Evolutionary conservation across 176 grass and related monocot genomes (phyloP).

Genomic region (sorghum (Sorghum bicolor)): DNA sequence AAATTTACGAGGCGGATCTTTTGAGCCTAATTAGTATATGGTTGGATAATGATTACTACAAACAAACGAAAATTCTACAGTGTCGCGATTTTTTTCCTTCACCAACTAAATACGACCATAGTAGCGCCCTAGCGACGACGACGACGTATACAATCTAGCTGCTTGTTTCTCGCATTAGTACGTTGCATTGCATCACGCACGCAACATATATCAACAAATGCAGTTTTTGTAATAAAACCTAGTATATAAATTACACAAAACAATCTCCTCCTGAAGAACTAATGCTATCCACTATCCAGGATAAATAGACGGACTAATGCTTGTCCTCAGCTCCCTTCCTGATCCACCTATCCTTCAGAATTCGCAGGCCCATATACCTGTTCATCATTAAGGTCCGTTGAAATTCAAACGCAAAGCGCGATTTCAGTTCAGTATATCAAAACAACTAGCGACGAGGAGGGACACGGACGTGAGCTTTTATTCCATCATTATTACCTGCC

Average conservation of each 20-base stretch:
- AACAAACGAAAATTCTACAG: no score
- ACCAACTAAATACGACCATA: no score
- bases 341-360: conserved; percentile 24
- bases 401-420: background rate
- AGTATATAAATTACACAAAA: background rate
- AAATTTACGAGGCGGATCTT: no score
- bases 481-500: conserved; percentile 39
- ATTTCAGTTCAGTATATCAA: background rate
- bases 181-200: background rate
- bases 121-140: no score
- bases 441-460: background rate
- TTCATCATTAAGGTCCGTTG: background rate
- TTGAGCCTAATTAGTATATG: no score
- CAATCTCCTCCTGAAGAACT: background rate
- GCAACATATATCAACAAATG: background rate
- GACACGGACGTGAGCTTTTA: no score
- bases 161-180: background rate
- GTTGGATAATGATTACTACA: no score
- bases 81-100: no score
- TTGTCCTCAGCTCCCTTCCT: conserved; percentile 18
- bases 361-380: conserved; percentile 49
- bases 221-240: background rate
- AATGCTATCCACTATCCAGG: background rate
- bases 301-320: background rate
- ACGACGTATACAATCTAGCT: background rate